Evolutionary conservation across 495 filamentous ascomycete species (phyloP).

Genomic region (Hypoxylon trugodes): DNA sequence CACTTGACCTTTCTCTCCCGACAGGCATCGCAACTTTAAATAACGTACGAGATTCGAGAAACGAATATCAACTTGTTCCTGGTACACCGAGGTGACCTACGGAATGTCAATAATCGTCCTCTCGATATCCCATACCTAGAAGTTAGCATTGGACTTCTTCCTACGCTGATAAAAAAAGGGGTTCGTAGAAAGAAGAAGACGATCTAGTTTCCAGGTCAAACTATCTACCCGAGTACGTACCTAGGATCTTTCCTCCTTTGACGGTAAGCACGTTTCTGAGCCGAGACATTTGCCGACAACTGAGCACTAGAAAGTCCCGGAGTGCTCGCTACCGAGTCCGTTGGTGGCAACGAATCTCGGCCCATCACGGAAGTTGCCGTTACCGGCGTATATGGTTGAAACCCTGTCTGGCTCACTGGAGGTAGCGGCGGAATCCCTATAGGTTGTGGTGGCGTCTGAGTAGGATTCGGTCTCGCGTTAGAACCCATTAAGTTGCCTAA

Average conservation of each 20-base stretch:
- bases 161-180: conserved; percentile 10
- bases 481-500: conserved; percentile 57
- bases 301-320: conserved; percentile 57
- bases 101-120: conserved; percentile 24
- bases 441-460: conserved; percentile 51
- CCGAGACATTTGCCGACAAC: conserved; percentile 55
- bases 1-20: conserved; percentile 99
- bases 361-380: conserved; percentile 59
- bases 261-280: conserved; percentile 92
- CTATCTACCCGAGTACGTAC: conserved; percentile 29
- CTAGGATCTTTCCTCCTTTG: conserved; percentile 91
- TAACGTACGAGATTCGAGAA: conserved; percentile 31
- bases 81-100: neutral
- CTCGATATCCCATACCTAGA: conserved; percentile 33
- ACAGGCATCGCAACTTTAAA: conserved; percentile 89
- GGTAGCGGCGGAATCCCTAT: conserved; percentile 55
- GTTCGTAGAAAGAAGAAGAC: neutral
- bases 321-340: conserved; percentile 60
- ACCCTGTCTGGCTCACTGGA: conserved; percentile 47
- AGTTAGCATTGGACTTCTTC: conserved; percentile 31
- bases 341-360: conserved; percentile 62
- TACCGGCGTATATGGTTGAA: conserved; percentile 58
- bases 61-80: conserved; percentile 14
- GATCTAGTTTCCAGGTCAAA: conserved; percentile 1
- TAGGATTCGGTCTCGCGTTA: conserved; percentile 47